These are phyloP conservation scores for Yamadazyma sp. DNA, from an alignment of 805 yeast species.

Conservation along the genomic window DNA sequence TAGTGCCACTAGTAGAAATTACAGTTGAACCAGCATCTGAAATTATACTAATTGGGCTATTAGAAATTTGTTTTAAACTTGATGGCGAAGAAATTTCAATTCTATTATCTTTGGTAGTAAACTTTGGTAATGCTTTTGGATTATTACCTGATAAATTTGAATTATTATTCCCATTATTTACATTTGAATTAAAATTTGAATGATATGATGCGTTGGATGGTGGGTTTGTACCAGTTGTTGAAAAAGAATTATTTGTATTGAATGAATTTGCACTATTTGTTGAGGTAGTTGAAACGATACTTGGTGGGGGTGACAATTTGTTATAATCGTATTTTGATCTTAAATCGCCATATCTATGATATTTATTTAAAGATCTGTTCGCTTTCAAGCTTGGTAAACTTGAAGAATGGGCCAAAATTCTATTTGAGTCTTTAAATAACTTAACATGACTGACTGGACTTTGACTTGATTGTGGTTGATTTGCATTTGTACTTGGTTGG, in stretches of 20 bases:
- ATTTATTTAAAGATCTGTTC: constrained; percentile 5
- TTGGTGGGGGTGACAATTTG: constrained; percentile 13
- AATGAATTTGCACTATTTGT: background rate
- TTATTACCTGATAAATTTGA: background rate
- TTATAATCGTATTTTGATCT: constrained; percentile 9
- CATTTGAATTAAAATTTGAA: background rate
- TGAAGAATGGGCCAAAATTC: constrained; percentile 23
- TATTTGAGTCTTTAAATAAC: background rate
- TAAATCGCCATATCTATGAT: constrained; percentile 10
- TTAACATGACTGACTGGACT: constrained; percentile 1
- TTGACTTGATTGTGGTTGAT: background rate
- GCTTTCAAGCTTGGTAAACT: constrained; percentile 23
- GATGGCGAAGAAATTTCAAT: constrained; percentile 13
- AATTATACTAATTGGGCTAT: constrained; percentile 26
- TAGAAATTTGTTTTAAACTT: constrained; percentile 11
- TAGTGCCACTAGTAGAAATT: constrained; percentile 25
- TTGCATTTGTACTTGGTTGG: constrained; percentile 5
- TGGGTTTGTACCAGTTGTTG: background rate
- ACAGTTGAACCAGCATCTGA: constrained; percentile 29
- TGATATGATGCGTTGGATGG: background rate
- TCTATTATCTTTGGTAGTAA: constrained; percentile 9
- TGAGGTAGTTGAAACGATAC: constrained; percentile 2
- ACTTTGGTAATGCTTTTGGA: constrained; percentile 2
- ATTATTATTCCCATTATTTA: background rate
- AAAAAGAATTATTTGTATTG: background rate